phyloP scores from a whole-genome alignment of 345 rosid genomes.

The Gossypium raimondii region DNA sequence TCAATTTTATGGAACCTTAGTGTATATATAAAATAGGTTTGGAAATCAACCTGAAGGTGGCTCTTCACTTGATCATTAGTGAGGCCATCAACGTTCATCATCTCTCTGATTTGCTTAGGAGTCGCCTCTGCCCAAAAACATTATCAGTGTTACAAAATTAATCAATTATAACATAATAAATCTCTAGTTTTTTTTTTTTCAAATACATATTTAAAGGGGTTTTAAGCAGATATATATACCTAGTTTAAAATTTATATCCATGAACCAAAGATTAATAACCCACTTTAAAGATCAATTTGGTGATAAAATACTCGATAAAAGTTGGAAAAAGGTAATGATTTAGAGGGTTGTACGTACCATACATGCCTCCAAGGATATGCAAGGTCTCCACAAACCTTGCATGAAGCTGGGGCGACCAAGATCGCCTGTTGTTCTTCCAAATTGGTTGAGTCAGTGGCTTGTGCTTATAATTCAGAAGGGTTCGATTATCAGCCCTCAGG shows the following conservation, averaged over 20 bases:
- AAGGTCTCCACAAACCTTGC: constrained; percentile 24
- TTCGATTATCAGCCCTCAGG: not conserved
- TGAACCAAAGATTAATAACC: no score
- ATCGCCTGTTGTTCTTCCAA: constrained; percentile 20
- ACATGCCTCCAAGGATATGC: constrained; percentile 23
- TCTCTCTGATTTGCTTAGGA: constrained; percentile 28
- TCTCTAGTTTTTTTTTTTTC: no score
- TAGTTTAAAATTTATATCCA: no score
- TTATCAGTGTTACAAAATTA: no score
- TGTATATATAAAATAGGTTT: not conserved
- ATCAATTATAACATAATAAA: no score
- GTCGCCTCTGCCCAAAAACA: constrained; percentile 27
- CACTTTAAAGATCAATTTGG: no score
- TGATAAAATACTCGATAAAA: no score
- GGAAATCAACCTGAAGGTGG: constrained; percentile 28
- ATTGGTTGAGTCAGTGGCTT: not conserved
- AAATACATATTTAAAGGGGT: no score
- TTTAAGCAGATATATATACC: no score
- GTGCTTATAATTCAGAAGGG: not conserved
- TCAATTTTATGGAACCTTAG: no score
- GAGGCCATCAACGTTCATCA: constrained; percentile 30
- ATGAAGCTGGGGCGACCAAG: constrained; percentile 33
- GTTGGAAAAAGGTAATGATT: no score
- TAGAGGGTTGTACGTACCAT: constrained; percentile 15
- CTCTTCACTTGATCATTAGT: constrained; percentile 39